Conservation (phyloP, 2,329 filamentous ascomycete genomes). For the Ophiostoma quercus region DNA sequence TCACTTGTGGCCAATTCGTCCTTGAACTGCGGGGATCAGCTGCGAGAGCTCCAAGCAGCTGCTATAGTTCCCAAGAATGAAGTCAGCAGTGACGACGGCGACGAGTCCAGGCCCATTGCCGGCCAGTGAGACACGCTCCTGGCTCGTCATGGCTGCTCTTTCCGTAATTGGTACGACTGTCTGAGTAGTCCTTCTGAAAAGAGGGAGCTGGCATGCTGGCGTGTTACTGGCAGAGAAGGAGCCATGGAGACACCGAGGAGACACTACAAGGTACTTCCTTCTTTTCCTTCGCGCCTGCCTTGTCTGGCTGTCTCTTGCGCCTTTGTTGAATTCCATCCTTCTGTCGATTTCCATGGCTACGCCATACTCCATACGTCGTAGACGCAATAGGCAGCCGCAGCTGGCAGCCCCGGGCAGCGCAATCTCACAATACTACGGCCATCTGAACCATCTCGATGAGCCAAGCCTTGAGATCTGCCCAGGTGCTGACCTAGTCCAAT, state of each 20-base stretch:
- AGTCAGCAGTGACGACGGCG: conserved; percentile 10
- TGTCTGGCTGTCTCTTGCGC: neutral
- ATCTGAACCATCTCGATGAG: conserved; percentile 9
- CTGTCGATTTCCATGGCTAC: neutral
- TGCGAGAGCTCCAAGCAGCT: neutral
- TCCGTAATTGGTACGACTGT: neutral
- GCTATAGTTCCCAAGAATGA: conserved; percentile 9
- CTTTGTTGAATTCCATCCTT: conserved; percentile 1
- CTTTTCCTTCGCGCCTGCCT: neutral
- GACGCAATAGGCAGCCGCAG: conserved; percentile 1
- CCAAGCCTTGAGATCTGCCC: neutral
- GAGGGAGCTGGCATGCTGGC: neutral
- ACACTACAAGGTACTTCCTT: neutral
- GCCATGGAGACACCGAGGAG: too few species aligned
- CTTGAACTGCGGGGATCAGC: neutral
- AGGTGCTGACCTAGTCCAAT: neutral
- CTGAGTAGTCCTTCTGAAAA: neutral
- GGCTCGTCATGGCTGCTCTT: neutral
- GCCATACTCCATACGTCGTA: neutral
- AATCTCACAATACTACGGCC: conserved; percentile 1
- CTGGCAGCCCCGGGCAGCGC: too few species aligned
- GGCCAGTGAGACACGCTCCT: neutral
- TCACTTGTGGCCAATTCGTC: conserved; percentile 9
- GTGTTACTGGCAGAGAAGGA: neutral
- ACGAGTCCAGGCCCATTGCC: conserved; percentile 1